Percentiles rank a stretch among this genome's conserved stretches.
Conservation (phyloP, 1,284 basidiomycete species). For the Bondarzewia mesenterica region DNA sequence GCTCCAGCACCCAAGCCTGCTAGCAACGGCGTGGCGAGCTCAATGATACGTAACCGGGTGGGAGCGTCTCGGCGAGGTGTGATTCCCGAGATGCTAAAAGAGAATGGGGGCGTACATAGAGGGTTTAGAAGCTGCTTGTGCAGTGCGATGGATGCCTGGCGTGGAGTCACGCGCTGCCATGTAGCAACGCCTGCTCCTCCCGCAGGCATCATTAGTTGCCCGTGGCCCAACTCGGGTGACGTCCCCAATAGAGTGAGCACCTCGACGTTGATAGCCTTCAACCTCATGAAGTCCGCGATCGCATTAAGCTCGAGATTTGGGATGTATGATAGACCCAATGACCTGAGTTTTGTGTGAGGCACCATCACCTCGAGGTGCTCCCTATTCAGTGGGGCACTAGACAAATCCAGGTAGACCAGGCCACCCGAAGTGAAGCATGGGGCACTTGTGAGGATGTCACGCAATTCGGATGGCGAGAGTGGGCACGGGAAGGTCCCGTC, state of each 20-base stretch:
- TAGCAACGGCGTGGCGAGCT: conserved; percentile 74
- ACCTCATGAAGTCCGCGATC: conserved; percentile 64
- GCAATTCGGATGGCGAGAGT: conserved; percentile 62
- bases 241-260: conserved; percentile 80
- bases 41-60: conserved; percentile 83
- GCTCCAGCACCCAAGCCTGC: conserved; percentile 68
- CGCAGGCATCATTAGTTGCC: conserved; percentile 23
- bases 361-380: conserved; percentile 51
- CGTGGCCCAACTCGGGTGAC: conserved; percentile 65
- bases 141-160: conserved; percentile 54
- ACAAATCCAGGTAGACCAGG: conserved; percentile 86
- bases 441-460: conserved; percentile 62
- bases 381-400: conserved; percentile 69
- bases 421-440: conserved; percentile 77
- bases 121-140: conserved; percentile 72
- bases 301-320: conserved; percentile 60
- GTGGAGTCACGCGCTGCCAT: conserved; percentile 28
- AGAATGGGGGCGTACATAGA: conserved; percentile 73
- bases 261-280: conserved; percentile 74
- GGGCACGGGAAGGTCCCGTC: conserved; percentile 84
- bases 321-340: conserved; percentile 84
- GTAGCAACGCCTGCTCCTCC: not conserved
- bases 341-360: conserved; percentile 73
- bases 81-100: conserved; percentile 37
- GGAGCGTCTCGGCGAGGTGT: conserved; percentile 36